Evolutionary conservation across 2,329 filamentous ascomycete species (phyloP), one percentile per base, ranked within the genome.

Genomic region (Trichoderma simmonsii): DNA sequence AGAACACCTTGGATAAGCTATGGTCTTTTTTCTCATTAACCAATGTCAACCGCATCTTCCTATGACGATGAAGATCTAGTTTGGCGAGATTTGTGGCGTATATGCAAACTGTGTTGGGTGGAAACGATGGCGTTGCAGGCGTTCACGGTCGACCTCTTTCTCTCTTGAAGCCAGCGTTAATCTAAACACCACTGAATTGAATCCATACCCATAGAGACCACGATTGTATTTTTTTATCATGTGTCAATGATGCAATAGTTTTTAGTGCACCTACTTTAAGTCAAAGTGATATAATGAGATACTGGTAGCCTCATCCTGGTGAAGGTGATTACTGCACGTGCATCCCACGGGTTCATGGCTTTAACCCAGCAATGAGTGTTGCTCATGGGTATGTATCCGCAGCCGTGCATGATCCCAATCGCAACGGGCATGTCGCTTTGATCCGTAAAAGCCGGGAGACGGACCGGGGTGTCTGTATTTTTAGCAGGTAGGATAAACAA

Each of bases 1-100:
- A 30, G 74, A 77, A 59, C 81, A 83, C 72, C 71, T 82, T 64
- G 75, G 64, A n/a, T 72, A 24, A 68, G 21, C 4, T 4, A 24
- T n/a, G n/a, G n/a, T n/a, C n/a, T n/a, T n/a, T n/a, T n/a, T n/a
- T n/a, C n/a, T n/a, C n/a, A n/a, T n/a, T n/a, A n/a, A 24, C 24
- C 24, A 24, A 14, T 12, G 5, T 24, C n/a, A 54, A 14, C 48
- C 11, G 11, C 21, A 3, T 14, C 3, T 24, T 54, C n/a, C 9
- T 21, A 51, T 51, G 43, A 24, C 48, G 48, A 54, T 24, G 21
- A 54, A 54, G 48, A 54, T 24, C 21, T 54, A 1, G 6, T 54
- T 24, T 14, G 21, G 48, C 48, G 48, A 54, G 48, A 24, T 24
- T 24, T 14, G n/a, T 54, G 48, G 21, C 21, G 48, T 14, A 54